Percentiles rank a stretch among this genome's conserved stretches.
phyloP scores from a whole-genome alignment of 2,329 filamentous ascomycete species.

The Beauveria rudraprayagi region DNA sequence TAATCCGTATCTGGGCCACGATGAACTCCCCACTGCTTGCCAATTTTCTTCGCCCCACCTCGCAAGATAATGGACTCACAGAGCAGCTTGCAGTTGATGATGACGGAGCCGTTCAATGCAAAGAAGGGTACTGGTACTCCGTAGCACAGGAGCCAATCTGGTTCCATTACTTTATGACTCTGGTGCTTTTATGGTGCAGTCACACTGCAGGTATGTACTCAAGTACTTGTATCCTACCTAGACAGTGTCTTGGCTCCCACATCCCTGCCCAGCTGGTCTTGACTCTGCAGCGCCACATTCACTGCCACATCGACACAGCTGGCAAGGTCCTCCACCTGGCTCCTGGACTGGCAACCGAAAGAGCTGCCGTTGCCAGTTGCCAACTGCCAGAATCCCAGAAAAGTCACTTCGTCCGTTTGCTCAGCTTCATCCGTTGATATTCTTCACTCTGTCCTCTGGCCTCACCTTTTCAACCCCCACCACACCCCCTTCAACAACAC shows the following conservation, averaged over 20 bases:
- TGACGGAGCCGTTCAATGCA: neutral
- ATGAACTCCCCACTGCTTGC: neutral
- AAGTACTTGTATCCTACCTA: too few relatives aligned
- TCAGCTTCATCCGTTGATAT: neutral
- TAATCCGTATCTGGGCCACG: neutral
- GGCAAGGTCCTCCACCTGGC: neutral
- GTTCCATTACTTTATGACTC: neutral
- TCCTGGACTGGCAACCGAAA: neutral
- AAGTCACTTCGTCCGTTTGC: neutral
- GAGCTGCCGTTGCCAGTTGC: neutral
- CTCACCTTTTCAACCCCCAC: neutral
- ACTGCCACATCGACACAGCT: conserved; percentile 8
- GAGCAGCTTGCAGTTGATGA: neutral
- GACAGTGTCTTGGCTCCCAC: neutral
- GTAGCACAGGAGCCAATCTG: neutral
- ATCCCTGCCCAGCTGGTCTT: conserved; percentile 6
- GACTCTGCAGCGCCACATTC: neutral
- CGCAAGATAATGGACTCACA: neutral
- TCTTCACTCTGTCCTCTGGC: neutral
- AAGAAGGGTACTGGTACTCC: too few relatives aligned
- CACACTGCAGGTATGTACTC: neutral
- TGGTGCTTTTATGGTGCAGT: neutral
- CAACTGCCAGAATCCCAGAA: neutral
- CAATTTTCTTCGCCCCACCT: neutral
- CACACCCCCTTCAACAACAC: neutral